Conservation (phyloP, 148 eudicot species). For the Rhododendron griersonianum region DNA sequence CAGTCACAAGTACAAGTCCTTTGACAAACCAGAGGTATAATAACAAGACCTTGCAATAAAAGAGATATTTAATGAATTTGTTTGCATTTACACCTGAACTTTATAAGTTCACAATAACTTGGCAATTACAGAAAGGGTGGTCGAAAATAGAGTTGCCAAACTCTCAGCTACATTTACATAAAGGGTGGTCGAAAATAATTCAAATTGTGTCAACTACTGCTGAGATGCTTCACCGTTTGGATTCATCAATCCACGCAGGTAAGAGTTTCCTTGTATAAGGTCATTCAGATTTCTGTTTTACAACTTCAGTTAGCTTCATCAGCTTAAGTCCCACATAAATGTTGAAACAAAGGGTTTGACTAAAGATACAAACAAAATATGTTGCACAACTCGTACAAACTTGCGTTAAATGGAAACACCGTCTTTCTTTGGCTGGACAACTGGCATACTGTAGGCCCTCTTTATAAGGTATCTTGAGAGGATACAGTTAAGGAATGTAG, state of each 20-base stretch:
- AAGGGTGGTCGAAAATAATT: background rate
- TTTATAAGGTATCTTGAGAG: too few species aligned
- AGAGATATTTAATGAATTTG: background rate
- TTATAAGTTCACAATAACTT: background rate
- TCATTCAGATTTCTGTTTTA: background rate
- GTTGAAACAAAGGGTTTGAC: background rate
- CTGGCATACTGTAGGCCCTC: too few species aligned
- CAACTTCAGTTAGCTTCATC: background rate
- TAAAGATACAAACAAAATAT: background rate
- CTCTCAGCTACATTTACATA: background rate
- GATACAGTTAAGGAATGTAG: too few species aligned
- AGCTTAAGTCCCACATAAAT: background rate
- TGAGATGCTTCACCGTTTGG: background rate
- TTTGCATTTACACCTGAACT: background rate
- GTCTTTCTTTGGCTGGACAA: too few species aligned
- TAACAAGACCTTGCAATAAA: background rate
- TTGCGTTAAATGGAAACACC: background rate
- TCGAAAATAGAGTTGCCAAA: background rate
- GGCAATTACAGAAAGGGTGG: background rate
- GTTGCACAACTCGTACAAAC: background rate
- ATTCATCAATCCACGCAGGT: background rate
- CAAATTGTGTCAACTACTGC: background rate
- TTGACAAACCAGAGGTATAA: background rate
- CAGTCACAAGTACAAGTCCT: too few species aligned
- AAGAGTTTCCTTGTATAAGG: background rate